These are phyloP conservation scores for Forsythia viridissima DNA, from an alignment of 257 asterid species.

Conservation along the genomic window DNA sequence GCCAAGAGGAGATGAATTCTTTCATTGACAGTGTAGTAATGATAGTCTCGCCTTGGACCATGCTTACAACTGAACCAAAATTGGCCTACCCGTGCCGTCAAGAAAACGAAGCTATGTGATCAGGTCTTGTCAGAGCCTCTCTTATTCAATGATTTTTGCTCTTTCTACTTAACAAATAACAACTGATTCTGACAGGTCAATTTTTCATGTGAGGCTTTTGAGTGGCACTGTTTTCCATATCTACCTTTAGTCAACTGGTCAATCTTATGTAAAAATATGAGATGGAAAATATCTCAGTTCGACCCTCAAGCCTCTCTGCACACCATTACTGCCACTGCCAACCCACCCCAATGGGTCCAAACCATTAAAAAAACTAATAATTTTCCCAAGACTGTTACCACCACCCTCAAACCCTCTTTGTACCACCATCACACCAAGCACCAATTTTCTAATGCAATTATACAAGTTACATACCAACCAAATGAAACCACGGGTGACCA, in stretches of 20 bases:
- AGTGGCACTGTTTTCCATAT: neutral
- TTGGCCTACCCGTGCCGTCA: too few species aligned
- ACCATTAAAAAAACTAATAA: neutral
- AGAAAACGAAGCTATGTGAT: too few species aligned
- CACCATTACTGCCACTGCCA: neutral
- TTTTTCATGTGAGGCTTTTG: neutral
- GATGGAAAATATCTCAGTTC: neutral
- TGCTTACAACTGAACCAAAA: too few species aligned
- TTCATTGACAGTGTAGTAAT: too few species aligned
- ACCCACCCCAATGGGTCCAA: too few species aligned
- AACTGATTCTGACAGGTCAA: too few species aligned
- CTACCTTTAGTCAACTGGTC: neutral
- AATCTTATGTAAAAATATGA: neutral
- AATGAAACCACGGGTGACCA: slow-evolving; percentile 4
- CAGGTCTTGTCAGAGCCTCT: too few species aligned
- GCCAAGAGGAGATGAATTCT: too few species aligned
- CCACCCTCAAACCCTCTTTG: neutral
- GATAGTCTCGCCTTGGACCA: too few species aligned
- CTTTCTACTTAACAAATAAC: neutral
- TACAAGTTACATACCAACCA: neutral
- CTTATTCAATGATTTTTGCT: neutral
- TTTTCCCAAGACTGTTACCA: neutral
- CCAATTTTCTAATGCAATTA: neutral
- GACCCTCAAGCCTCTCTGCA: neutral
- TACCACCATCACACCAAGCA: neutral